A percentile compares a stretch with the other conserved stretches of the same genome.
These are phyloP conservation scores for Blastobotrys attinorum DNA, from an alignment of 805 yeast species.

Conservation along the genomic window DNA sequence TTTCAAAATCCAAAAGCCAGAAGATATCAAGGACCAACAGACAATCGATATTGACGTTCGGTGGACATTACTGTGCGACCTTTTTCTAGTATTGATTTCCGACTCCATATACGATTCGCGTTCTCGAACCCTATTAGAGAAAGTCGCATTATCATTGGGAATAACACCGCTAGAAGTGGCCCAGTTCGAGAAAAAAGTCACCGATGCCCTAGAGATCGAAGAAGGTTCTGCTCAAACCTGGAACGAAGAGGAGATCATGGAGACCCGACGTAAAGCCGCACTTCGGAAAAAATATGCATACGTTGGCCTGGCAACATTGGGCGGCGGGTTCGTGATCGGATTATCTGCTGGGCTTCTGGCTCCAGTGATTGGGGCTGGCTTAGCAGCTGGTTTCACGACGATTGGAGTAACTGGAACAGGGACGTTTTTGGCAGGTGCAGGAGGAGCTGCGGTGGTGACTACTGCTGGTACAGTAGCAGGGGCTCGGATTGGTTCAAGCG, in stretches of 20 bases:
- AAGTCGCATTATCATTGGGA: conserved; percentile 56
- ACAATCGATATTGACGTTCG: conserved; percentile 62
- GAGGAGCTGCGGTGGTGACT: conserved; percentile 92
- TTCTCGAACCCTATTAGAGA: conserved; percentile 68
- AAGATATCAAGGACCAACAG: conserved; percentile 17
- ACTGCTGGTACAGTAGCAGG: conserved; percentile 88
- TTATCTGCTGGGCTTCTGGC: conserved; percentile 92
- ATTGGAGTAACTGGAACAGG: conserved; percentile 92
- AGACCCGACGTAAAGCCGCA: conserved; percentile 58
- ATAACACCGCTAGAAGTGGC: conserved; percentile 60
- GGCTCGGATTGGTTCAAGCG: conserved; percentile 76
- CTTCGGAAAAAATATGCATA: conserved; percentile 66
- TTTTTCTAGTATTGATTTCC: conserved; percentile 69
- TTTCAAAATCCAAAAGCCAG: conserved; percentile 16
- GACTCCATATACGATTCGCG: conserved; percentile 87
- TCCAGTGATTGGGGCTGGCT: conserved; percentile 97
- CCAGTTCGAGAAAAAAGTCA: conserved; percentile 85
- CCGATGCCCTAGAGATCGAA: conserved; percentile 84
- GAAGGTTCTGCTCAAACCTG: conserved; percentile 71
- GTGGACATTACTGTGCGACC: conserved; percentile 92
- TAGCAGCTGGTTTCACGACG: conserved; percentile 94
- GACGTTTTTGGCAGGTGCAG: conserved; percentile 90
- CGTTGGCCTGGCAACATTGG: conserved; percentile 91
- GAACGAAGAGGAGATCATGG: conserved; percentile 64
- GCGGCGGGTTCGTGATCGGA: conserved; percentile 92